These are phyloP conservation scores for Garcia nutans DNA, from an alignment of 345 rosid genomes.

Conservation along the genomic window DNA sequence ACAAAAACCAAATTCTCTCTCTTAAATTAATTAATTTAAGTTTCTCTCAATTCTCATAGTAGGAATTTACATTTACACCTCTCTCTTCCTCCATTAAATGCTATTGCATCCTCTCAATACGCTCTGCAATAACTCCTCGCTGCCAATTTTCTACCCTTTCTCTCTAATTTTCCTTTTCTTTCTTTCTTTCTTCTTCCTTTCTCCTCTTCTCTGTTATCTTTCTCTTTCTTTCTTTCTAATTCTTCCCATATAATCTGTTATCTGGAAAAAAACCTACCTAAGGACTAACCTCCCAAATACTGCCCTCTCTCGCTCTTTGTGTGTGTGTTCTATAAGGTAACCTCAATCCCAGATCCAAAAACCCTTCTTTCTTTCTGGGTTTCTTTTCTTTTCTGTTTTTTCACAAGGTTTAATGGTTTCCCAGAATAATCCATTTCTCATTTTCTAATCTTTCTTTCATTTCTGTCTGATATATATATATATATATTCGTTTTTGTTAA, in stretches of 20 bases:
- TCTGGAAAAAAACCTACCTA: background rate
- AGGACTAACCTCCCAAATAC: no score
- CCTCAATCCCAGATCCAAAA: constrained; percentile 23
- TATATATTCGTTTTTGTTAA: background rate
- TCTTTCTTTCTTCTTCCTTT: background rate
- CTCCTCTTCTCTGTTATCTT: background rate
- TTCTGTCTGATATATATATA: background rate
- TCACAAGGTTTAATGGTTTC: background rate
- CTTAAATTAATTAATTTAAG: background rate
- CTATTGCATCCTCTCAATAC: constrained; percentile 69
- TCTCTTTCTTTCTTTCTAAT: background rate
- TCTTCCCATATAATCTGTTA: constrained; percentile 19
- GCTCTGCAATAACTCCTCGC: constrained; percentile 67
- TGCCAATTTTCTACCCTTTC: constrained; percentile 31
- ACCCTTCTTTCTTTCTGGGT: background rate
- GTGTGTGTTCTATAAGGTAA: constrained; percentile 8
- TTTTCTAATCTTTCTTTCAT: background rate
- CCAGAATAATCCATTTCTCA: background rate
- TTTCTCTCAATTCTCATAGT: constrained; percentile 24
- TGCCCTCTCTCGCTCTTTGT: background rate
- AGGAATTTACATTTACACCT: constrained; percentile 35
- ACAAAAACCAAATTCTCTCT: constrained; percentile 7
- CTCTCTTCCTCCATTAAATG: constrained; percentile 58
- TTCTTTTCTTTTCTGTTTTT: constrained; percentile 9
- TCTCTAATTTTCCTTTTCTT: background rate